These are phyloP conservation scores for Penicillium vulpinum DNA, from an alignment of 2,329 filamentous ascomycete genomes.

Conservation along the genomic window DNA sequence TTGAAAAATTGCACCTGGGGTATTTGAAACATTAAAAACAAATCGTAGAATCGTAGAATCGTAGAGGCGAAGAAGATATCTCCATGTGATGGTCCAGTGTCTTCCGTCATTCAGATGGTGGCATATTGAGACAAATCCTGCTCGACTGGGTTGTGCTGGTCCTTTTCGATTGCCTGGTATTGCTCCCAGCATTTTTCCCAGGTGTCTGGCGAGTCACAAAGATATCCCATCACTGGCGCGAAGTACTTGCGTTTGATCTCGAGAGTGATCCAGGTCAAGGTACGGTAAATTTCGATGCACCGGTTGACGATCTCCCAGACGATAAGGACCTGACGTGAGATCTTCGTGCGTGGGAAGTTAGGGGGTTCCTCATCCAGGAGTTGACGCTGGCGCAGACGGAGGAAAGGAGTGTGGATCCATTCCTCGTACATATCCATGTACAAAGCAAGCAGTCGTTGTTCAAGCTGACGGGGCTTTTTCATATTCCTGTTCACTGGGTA, in stretches of 20 bases:
- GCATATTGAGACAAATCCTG: neutral
- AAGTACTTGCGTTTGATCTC: conserved; percentile 19
- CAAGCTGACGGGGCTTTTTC: conserved; percentile 20
- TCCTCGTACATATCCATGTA: conserved; percentile 29
- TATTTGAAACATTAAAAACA: neutral
- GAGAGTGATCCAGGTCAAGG: conserved; percentile 14
- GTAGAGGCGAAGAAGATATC: neutral
- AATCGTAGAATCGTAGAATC: neutral
- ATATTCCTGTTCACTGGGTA: conserved; percentile 17
- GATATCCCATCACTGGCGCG: conserved; percentile 6
- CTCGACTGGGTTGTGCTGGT: neutral
- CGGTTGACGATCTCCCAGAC: conserved; percentile 23
- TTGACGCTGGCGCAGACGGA: conserved; percentile 20
- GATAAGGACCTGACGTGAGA: conserved; percentile 16
- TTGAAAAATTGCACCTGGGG: neutral
- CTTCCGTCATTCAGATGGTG: neutral
- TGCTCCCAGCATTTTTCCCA: conserved; percentile 8
- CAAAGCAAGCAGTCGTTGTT: conserved; percentile 22
- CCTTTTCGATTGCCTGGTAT: neutral
- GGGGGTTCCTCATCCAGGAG: neutral
- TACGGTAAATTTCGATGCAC: conserved; percentile 23
- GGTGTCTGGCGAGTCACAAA: conserved; percentile 12
- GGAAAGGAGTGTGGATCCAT: conserved; percentile 28
- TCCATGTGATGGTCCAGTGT: neutral
- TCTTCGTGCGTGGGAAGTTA: neutral